phyloP scores from a whole-genome alignment of 31 red algal genomes.

The Endocladia muricata region DNA sequence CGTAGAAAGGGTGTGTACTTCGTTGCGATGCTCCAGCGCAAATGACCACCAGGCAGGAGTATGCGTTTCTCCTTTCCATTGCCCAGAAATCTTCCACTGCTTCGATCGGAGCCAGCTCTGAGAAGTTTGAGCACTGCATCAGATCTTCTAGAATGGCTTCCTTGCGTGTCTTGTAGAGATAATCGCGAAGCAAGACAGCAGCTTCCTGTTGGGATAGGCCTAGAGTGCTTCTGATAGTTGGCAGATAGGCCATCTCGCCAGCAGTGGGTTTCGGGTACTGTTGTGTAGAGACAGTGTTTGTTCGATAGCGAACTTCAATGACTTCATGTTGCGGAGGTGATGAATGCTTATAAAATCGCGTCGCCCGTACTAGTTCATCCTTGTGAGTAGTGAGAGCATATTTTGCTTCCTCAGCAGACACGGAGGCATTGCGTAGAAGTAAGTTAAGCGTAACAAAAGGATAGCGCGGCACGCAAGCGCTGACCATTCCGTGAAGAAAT shows the following conservation, averaged over 20 bases:
- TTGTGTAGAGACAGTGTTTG: background rate
- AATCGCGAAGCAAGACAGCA: slow-evolving; percentile 54
- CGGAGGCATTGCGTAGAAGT: background rate
- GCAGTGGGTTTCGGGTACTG: slow-evolving; percentile 39
- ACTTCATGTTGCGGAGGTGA: background rate
- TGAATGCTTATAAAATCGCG: background rate
- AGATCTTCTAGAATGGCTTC: slow-evolving; percentile 27
- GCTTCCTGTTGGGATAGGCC: slow-evolving; percentile 25
- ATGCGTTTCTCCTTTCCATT: slow-evolving; percentile 31
- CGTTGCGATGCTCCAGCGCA: background rate
- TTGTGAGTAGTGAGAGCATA: slow-evolving; percentile 29
- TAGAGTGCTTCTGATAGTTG: slow-evolving; percentile 26
- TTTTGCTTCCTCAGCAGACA: background rate
- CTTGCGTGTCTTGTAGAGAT: slow-evolving; percentile 9
- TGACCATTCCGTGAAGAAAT: too few relatives aligned
- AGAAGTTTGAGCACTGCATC: background rate
- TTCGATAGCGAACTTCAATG: slow-evolving; percentile 36
- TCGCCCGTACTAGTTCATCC: slow-evolving; percentile 23
- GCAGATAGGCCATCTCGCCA: slow-evolving; percentile 35
- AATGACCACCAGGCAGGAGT: slow-evolving; percentile 33
- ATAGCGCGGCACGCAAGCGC: background rate
- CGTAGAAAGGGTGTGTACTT: slow-evolving; percentile 7
- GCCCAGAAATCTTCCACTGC: slow-evolving; percentile 37
- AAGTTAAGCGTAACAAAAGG: slow-evolving; percentile 7
- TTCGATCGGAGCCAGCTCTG: slow-evolving; percentile 17